These are phyloP conservation scores for Verbena officinalis DNA, from an alignment of 257 asterid genomes.

Conservation along the genomic window DNA sequence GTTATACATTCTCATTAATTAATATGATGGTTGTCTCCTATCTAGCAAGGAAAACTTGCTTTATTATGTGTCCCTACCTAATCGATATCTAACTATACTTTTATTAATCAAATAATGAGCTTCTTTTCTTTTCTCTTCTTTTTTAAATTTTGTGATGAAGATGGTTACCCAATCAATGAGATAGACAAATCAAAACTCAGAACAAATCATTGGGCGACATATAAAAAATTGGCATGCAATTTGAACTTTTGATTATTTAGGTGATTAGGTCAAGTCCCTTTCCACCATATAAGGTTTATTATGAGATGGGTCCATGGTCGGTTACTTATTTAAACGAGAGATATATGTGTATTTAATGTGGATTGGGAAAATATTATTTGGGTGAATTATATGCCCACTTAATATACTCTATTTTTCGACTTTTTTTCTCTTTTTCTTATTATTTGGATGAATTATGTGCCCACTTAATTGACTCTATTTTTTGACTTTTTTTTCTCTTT, in stretches of 20 bases:
- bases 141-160: background rate
- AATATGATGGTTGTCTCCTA: background rate
- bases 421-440: no score
- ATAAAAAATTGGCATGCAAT: constrained; percentile 35
- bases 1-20: no score
- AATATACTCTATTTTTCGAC: no score
- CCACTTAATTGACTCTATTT: no score
- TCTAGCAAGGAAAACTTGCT: background rate
- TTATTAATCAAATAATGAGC: background rate
- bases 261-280: constrained; percentile 30
- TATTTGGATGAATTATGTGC: no score
- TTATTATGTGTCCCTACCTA: background rate
- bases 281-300: constrained; percentile 16
- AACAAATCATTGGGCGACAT: constrained; percentile 46
- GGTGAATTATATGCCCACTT: no score
- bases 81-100: background rate
- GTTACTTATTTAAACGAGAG: constrained; percentile 30
- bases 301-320: constrained; percentile 40
- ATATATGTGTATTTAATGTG: background rate
- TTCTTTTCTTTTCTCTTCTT: background rate
- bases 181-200: constrained; percentile 31
- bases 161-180: constrained; percentile 27
- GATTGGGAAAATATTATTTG: no score
- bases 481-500: background rate
- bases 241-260: constrained; percentile 29